Base-by-base conservation (phyloP, 768 basidiomycete genomes). In the Clitopilus passeckerianus region DNA sequence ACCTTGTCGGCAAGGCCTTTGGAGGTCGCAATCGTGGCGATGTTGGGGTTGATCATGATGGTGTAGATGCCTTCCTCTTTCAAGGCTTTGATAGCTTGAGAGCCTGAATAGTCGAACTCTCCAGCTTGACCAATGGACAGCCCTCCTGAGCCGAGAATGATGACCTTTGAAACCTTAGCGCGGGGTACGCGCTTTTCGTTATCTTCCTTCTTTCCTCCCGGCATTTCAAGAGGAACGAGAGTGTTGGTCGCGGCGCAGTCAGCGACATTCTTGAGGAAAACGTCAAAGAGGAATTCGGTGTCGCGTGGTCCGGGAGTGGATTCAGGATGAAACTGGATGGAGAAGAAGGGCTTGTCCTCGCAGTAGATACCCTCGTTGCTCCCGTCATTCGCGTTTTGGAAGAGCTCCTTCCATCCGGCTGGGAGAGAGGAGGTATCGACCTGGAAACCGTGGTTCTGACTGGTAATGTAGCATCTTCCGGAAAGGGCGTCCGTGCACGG, bases 31-130 rank as follows among this genome's bases (percentile, higher is more conserved):
- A 98, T 99, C 37, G 97, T 99, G 20, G 97, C 97, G 66, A 99
- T 99, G 75, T 99, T 99, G 24, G 97, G 96, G 75, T 98, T 98
- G 66, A 99, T 86, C 72, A 99, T 87, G 74, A 99, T 94, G 60
- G 97, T 99, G 76, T 97, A 98, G 69, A 99, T 98, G 34, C 97
- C 97, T 71, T 98, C 97, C 71, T 93, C 93, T 76, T 98, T 98
- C 64, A 99, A 83, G 9, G 97, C 97, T 75, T 99, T 99, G 83
- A 99, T 96, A 12, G 97, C 96, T 72, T 99, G 97, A 37, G 94
- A 96, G 62, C 97, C 97, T 0, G 97, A 98, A 77, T 99, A 99
- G 75, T 99, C 97, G 75, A 99, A 99, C 74, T 99, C 97, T 65
- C 97, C 97, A 0, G 97, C 97, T 71, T 99, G 97, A 54, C 97